Percentiles rank a stretch among this genome's conserved stretches.
Conservation (phyloP, 78 protist species). For the Emiliania huxleyi region DNA sequence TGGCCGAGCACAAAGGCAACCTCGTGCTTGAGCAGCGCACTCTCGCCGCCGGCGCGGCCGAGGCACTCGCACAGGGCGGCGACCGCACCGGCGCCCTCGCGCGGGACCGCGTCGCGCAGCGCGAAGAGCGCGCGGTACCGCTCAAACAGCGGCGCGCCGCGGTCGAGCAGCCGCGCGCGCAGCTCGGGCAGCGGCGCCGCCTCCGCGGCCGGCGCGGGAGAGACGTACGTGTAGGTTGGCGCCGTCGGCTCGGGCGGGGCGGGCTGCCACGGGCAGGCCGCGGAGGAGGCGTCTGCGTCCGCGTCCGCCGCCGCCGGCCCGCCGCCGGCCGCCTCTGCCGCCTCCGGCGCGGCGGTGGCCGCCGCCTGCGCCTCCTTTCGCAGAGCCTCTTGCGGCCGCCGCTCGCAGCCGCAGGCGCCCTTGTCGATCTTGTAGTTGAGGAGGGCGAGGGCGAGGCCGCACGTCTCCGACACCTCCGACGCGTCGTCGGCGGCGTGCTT, state of each 20-base stretch:
- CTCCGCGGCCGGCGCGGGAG: not conserved
- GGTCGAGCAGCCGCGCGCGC: not conserved
- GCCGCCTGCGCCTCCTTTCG: not conserved
- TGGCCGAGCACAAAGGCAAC: slow-evolving; percentile 44
- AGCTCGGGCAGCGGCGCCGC: not conserved
- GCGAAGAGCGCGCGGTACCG: slow-evolving; percentile 35
- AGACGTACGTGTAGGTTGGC: not conserved
- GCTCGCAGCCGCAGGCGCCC: slow-evolving; percentile 16
- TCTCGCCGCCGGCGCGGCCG: not conserved
- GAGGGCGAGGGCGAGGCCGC: not conserved
- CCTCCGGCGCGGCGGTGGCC: too few relatives aligned
- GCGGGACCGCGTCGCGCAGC: not conserved
- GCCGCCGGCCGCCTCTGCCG: too few relatives aligned
- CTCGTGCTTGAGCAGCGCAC: slow-evolving; percentile 29
- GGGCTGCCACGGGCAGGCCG: too few relatives aligned
- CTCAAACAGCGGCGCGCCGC: not conserved
- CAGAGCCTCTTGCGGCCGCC: not conserved
- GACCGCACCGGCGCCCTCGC: not conserved
- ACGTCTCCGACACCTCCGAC: slow-evolving; percentile 14
- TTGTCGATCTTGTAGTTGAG: not conserved
- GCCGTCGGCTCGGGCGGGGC: not conserved
- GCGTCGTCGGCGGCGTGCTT: not conserved
- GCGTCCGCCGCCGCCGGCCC: too few relatives aligned
- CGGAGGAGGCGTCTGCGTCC: too few relatives aligned
- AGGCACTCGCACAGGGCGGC: not conserved